Evolutionary conservation across 306 rosid genomes (phyloP).

Genomic region (Lagenaria siceraria): DNA sequence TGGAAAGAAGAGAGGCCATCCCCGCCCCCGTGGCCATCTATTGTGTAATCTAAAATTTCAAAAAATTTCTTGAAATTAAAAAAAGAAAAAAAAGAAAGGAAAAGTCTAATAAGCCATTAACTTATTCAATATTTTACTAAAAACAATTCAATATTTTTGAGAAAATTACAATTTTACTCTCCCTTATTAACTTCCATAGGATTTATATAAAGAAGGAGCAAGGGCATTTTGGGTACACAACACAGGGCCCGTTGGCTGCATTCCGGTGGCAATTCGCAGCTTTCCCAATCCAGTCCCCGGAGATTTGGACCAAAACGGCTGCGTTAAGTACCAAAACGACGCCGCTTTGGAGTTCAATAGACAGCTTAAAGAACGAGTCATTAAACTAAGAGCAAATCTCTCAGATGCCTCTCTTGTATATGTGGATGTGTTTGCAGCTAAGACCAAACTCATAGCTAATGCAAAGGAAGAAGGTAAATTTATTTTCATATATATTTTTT

Average conservation of each 20-base stretch:
- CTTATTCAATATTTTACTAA: too few relatives aligned
- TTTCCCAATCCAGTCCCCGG: constrained; percentile 9
- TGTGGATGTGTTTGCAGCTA: constrained; percentile 67
- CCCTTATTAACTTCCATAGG: constrained; percentile 9
- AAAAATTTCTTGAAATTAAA: too few relatives aligned
- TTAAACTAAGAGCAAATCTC: constrained; percentile 28
- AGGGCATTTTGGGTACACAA: constrained; percentile 82
- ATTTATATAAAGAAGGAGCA: constrained; percentile 36
- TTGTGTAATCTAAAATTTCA: too few relatives aligned
- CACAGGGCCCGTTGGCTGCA: constrained; percentile 75
- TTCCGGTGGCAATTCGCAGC: constrained; percentile 32
- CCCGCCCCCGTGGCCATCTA: too few relatives aligned
- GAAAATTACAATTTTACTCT: too few relatives aligned
- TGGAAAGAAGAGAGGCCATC: too few relatives aligned
- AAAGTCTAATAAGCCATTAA: too few relatives aligned
- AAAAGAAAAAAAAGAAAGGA: too few relatives aligned
- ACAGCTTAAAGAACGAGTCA: constrained; percentile 32
- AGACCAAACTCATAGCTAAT: constrained; percentile 38
- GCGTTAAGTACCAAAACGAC: constrained; percentile 42
- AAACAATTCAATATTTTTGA: too few relatives aligned
- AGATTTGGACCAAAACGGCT: constrained; percentile 37
- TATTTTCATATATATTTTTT: too few relatives aligned
- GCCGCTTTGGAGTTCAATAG: constrained; percentile 51
- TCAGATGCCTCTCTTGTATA: constrained; percentile 41
- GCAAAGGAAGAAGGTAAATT: constrained; percentile 39